Conservation (phyloP, 768 basidiomycete genomes). For the Neoboletus brunneissimus region DNA sequence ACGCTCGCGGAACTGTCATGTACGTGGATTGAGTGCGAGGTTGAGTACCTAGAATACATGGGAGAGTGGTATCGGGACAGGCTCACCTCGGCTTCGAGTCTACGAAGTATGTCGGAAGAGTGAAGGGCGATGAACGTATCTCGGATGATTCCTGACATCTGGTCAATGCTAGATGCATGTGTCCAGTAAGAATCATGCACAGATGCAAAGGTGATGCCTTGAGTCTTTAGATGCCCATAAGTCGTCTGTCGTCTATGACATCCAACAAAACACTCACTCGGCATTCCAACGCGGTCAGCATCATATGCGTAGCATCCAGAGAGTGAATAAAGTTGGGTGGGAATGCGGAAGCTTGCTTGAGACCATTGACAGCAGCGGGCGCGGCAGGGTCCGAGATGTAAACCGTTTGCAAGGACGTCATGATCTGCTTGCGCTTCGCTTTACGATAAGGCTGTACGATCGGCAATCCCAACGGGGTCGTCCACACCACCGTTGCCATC, state of each 20-base stretch:
- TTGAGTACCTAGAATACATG: neutral
- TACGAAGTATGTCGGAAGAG: conserved; percentile 76
- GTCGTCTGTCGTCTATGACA: neutral
- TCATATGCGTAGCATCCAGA: conserved; percentile 98
- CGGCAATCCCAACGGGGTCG: conserved; percentile 90
- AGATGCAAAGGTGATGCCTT: conserved; percentile 81
- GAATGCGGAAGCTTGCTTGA: conserved; percentile 94
- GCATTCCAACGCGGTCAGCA: conserved; percentile 91
- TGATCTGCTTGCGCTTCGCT: conserved; percentile 73
- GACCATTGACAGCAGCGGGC: conserved; percentile 73
- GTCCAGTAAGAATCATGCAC: conserved; percentile 99
- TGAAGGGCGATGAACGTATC: conserved; percentile 93
- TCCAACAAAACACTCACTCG: conserved; percentile 45
- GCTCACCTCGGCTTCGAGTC: conserved; percentile 70
- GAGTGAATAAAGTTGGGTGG: conserved; percentile 99
- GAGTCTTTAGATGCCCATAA: conserved; percentile 45
- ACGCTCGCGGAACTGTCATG: conserved; percentile 63
- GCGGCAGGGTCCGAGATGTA: conserved; percentile 85
- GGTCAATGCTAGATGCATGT: conserved; percentile 81
- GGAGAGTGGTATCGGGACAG: neutral
- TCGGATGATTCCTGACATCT: conserved; percentile 86
- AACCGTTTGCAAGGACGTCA: conserved; percentile 81
- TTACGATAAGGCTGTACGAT: conserved; percentile 97
- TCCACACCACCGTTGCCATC: conserved; percentile 97
- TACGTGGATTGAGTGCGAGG: neutral